Evolutionary conservation across 2,329 filamentous ascomycete species (phyloP), one percentile per base, ranked within the genome.

Genomic region (Penicillium sclerotigenum): DNA sequence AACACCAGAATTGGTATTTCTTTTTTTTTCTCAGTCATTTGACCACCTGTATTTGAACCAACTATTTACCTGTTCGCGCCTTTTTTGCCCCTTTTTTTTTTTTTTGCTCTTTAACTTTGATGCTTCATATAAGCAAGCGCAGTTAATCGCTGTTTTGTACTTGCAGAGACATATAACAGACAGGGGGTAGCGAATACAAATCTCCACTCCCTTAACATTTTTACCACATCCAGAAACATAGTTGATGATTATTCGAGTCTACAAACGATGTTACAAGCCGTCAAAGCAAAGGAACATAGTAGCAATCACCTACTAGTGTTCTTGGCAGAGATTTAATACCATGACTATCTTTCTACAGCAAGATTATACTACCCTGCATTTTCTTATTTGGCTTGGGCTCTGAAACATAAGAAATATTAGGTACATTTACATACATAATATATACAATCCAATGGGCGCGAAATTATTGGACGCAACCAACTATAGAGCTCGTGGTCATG

Each of bases 181-280:
- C 20, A 53, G 59, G 48, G 31, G 48, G 31, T 49, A 54, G 45
- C 40, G 48, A 61, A 47, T 45, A 42, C 5, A 57, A 28, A 57
- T 65, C 63, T 63, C 63, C 63, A 61, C 61, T 65, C 63, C 38
- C 41, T 36, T 29, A 13, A 36, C 16, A 36, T 26, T 10, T 33
- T 28, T 38, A 5, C 18, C 29, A 4, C 26, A 20, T 43, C 5
- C 24, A 13, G 10, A 18, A 24, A n/a, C 13, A 22, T 33, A 33
- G 16, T 14, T 42, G 11, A 41, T 3, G 18, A 43, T 11, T 6
- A 42, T 26, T 31, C 6, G 10, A 31, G 28, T 24, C 14, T 13
- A 7, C 18, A 22, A 14, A 10, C 4, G 13, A 9, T 7, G 14
- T 4, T 3, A 14, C 14, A 26, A 16, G 26, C 7, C 26, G n/a